A percentile compares a stretch with the other conserved stretches of the same genome.
phyloP scores from a whole-genome alignment of 768 basidiomycete genomes.

The Crepidotus variabilis region DNA sequence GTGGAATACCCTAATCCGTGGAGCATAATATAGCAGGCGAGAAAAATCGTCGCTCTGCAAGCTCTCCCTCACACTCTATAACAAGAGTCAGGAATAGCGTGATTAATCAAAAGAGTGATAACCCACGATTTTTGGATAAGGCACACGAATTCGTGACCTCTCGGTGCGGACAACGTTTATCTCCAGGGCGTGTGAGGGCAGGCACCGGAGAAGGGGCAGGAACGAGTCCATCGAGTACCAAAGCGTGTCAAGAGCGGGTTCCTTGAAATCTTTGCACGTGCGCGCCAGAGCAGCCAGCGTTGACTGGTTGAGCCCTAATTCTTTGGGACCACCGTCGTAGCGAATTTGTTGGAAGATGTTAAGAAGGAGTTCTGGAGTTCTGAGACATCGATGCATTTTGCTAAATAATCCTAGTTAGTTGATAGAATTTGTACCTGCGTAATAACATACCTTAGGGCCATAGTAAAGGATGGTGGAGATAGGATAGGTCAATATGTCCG shows the following conservation, averaged over 20 bases:
- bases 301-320: neutral
- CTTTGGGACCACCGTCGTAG: neutral
- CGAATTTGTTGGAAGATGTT: neutral
- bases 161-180: neutral
- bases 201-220: neutral
- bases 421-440: neutral
- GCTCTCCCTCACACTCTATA: neutral
- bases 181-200: neutral
- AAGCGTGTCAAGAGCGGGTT: slow-evolving; percentile 1
- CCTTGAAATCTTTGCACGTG: slow-evolving; percentile 1
- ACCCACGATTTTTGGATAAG: neutral
- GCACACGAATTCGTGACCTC: neutral
- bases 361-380: neutral
- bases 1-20: neutral
- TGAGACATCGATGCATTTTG: neutral
- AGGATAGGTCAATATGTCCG: neutral
- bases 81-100: neutral
- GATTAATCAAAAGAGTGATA: neutral
- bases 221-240: slow-evolving; percentile 3
- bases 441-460: neutral
- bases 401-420: neutral
- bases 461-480: neutral
- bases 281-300: neutral
- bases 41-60: neutral
- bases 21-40: neutral